Base-by-base conservation (phyloP, 2,329 filamentous ascomycete species). In the Nigrospora oryzae region DNA sequence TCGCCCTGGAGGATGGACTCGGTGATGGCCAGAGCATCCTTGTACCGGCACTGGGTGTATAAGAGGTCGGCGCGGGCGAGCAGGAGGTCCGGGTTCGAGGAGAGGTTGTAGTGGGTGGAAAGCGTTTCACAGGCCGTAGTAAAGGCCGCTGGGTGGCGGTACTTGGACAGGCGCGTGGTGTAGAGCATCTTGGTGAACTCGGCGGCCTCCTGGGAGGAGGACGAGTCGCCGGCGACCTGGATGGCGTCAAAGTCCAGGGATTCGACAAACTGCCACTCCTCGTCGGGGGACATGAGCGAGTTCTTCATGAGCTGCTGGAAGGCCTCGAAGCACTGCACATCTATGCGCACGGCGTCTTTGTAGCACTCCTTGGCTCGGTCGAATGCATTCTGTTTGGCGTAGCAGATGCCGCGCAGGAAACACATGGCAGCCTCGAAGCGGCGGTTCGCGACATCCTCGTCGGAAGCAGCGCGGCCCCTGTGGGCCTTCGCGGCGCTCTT, bases 291-390 rank as follows among this genome's bases (percentile, higher is more conserved):
- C 79, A 98, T 86, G 49, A 98, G 75, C 16, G 87, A 87, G 67
- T 98, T 98, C 68, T 89, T 89, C 83, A 97, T 96, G 45, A 98
- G 77, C 69, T 97, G 90, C 56, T 96, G 90, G 60, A 98, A 97
- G 0, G 93, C 93, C 65, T 98, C 93, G 60, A 95, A 97, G 66
- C 93, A 98, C 63, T 95, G 90, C 4, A 97, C 90, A 60, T 98
- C 93, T 58, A 98, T 96, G 49, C 87, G 82, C 38, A 97, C 89
- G 2, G 93, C 93, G 57, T 95, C 89, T 69, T 96, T 97, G 74
- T 97, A 98, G 68, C 93, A 97, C 57, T 97, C 90, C 63, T 96
- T 96, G 43, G 93, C 93, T 32, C 89, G 83, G 62, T 98, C 93
- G 57, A 97, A 97, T 23, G 91, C 87, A 64, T 97, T 98, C 63